phyloP scores from a whole-genome alignment of 2,329 filamentous ascomycete genomes.

The Aspergillus hiratsukae region DNA sequence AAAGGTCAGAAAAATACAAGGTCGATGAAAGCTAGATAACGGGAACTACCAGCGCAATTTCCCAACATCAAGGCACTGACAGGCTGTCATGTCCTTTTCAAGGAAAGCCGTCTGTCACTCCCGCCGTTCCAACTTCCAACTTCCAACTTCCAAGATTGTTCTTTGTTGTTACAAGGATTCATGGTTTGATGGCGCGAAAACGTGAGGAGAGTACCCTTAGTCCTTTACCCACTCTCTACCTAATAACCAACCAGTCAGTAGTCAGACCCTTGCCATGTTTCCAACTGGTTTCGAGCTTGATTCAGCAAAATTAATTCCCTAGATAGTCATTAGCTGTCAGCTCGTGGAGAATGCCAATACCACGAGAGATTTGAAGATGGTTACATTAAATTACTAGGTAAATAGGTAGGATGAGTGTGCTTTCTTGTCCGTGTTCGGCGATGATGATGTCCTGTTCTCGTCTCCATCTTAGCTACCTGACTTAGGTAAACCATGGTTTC shows the following conservation, averaged over 20 bases:
- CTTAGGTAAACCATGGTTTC: background rate
- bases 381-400: background rate
- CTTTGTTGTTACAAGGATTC: background rate
- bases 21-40: too few relatives aligned
- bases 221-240: background rate
- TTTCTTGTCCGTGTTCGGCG: conserved; percentile 14
- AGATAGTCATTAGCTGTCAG: background rate
- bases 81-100: too few relatives aligned
- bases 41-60: background rate
- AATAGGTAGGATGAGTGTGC: background rate
- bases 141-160: background rate
- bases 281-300: background rate
- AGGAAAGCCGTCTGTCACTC: too few relatives aligned
- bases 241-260: background rate
- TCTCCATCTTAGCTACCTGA: background rate
- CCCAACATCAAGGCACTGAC: too few relatives aligned
- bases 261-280: background rate
- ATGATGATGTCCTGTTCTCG: conserved; percentile 3
- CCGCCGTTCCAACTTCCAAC: background rate
- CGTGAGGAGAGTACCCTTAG: background rate
- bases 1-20: too few relatives aligned
- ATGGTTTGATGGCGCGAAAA: background rate
- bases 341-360: too few relatives aligned
- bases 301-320: background rate
- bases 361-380: background rate